Evolutionary conservation across 371 early-diverging fungal genomes (phyloP), one percentile per base, ranked within the genome.

Genomic region (Actinomortierella ambigua): DNA sequence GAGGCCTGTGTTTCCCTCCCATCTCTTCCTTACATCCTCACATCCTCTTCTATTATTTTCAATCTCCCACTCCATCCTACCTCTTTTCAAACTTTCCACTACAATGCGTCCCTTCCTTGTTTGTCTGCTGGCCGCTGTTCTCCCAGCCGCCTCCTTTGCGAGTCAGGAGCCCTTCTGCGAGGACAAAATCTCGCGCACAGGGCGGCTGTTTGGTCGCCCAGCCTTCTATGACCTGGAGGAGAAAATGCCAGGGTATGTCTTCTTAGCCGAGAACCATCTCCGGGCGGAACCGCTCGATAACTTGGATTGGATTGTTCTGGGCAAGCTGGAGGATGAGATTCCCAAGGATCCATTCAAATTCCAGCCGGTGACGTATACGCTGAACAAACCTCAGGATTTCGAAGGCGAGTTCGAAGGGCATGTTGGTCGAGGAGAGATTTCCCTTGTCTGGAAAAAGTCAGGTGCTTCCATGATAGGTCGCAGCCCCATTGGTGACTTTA

Each of bases 131-230:
- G 55, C 55, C 44, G 43, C 55, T 54, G 43, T 54, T 17, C 23
- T 54, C 43, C 55, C 55, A 9, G 55, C 55, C n/a, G 17, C 26
- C 22, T 24, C 15, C 43, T 22, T 54, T 40, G 55, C 55, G n/a
- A 1, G 26, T 54, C 41, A 54, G 49, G n/a, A 48, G n/a, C 23
- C 49, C 49, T 48, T 48, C 23, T 48, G 49, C 49, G 49, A 48
- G 23, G 49, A 13, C 7, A n/a, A n/a, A n/a, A n/a, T n/a, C n/a
- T n/a, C n/a, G n/a, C n/a, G n/a, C n/a, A n/a, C n/a, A 6, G 26
- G 27, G 22, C 55, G 55, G n/a, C 55, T 54, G 43, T 54, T 54
- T 14, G 55, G 55, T 43, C 55, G 55, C 55, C 55, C 55, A 8
- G 24, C 55, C 43, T 54, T 42, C 27, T 17, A 54, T 43, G 43